phyloP scores from a whole-genome alignment of 495 filamentous ascomycete species.

The Penicillium pulvis region DNA sequence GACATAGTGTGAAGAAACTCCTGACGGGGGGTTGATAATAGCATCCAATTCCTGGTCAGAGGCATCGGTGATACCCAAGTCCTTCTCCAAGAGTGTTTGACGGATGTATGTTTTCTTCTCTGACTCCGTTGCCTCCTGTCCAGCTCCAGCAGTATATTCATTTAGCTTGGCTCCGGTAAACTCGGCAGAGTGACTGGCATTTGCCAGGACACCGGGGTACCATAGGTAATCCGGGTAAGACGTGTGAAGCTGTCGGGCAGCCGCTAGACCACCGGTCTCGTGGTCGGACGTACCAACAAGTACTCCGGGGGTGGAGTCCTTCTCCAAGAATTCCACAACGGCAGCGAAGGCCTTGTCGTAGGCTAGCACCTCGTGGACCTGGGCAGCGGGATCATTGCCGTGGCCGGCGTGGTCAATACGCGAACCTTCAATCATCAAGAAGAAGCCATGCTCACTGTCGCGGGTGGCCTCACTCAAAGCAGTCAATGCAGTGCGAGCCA shows the following conservation, averaged over 20 bases:
- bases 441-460: conserved; percentile 90
- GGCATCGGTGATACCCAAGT: conserved; percentile 76
- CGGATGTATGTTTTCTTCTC: conserved; percentile 56
- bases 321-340: conserved; percentile 81
- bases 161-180: conserved; percentile 62
- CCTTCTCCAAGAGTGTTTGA: conserved; percentile 58
- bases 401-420: conserved; percentile 97
- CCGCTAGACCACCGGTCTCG: conserved; percentile 86
- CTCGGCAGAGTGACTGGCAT: conserved; percentile 77
- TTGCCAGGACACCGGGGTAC: conserved; percentile 79
- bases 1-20: conserved; percentile 48
- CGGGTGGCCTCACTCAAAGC: conserved; percentile 81
- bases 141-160: conserved; percentile 48
- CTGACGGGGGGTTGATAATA: conserved; percentile 56
- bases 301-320: conserved; percentile 71
- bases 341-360: conserved; percentile 85
- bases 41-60: conserved; percentile 68
- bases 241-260: conserved; percentile 71
- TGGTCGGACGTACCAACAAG: conserved; percentile 91
- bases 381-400: conserved; percentile 90
- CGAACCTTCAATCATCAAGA: conserved; percentile 96
- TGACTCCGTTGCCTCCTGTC: conserved; percentile 23
- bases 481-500: conserved; percentile 79
- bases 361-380: conserved; percentile 90
- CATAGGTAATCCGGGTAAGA: conserved; percentile 80